phyloP scores from a whole-genome alignment of 768 basidiomycete genomes.

The Mycena polygramma region DNA sequence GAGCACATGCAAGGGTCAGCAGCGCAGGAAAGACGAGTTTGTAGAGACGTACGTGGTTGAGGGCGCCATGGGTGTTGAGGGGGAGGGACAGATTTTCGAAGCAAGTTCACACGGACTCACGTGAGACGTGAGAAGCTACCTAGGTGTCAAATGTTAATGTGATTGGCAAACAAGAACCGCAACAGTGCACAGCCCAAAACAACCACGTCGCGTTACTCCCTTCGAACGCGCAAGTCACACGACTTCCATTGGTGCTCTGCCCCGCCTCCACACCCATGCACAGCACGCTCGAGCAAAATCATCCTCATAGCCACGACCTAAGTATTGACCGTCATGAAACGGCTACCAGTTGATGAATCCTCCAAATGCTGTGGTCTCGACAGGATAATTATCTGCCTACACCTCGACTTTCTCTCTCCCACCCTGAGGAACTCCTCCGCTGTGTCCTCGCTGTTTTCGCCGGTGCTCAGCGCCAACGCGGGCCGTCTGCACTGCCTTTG shows the following conservation, averaged over 20 bases:
- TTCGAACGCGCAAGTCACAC: conserved; percentile 3
- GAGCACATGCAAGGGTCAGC: conserved; percentile 19
- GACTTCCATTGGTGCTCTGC: no score
- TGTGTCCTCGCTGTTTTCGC: neutral
- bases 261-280: no score
- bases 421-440: neutral
- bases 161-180: neutral
- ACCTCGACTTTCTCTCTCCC: neutral
- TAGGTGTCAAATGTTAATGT: neutral
- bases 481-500: conserved; percentile 11
- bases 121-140: neutral
- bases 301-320: neutral
- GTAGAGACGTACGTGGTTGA: conserved; percentile 65
- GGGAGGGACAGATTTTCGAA: conserved; percentile 38
- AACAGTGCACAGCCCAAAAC: neutral
- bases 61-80: conserved; percentile 69
- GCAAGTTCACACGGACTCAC: neutral
- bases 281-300: no score
- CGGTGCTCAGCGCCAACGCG: neutral
- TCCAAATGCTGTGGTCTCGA: conserved; percentile 1
- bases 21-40: neutral
- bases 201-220: neutral
- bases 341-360: neutral
- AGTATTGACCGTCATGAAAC: neutral
- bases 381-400: neutral